Percentiles rank a stretch among this genome's conserved stretches.
These are phyloP conservation scores for Lichtheimia ornata DNA, from an alignment of 371 early-diverging fungal genomes.

Conservation along the genomic window DNA sequence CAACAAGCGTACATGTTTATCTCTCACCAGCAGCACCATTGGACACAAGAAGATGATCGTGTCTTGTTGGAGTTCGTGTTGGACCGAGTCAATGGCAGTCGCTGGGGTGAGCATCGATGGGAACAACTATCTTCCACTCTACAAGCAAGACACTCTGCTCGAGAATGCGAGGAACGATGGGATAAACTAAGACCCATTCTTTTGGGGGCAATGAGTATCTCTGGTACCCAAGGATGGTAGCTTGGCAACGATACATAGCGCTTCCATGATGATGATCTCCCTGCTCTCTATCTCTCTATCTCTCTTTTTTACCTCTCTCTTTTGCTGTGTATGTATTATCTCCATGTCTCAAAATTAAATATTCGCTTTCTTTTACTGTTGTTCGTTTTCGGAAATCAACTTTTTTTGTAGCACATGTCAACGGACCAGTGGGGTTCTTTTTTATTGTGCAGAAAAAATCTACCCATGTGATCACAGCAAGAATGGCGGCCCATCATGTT, in stretches of 20 bases:
- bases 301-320: no score
- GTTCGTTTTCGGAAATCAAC: no score
- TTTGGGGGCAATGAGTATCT: slow-evolving; percentile 8
- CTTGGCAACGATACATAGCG: not conserved
- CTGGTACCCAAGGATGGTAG: slow-evolving; percentile 12
- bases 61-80: slow-evolving; percentile 10
- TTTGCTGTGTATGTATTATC: no score
- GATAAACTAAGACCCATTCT: slow-evolving; percentile 6
- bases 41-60: slow-evolving; percentile 13
- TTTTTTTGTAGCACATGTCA: no score
- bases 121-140: slow-evolving; percentile 8
- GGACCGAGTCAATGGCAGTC: slow-evolving; percentile 6
- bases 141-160: slow-evolving; percentile 10
- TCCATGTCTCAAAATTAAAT: no score
- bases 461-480: no score
- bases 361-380: no score
- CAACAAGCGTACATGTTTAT: not conserved
- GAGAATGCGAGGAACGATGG: slow-evolving; percentile 16
- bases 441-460: no score
- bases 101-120: slow-evolving; percentile 11
- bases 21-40: slow-evolving; percentile 1
- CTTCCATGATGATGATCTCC: no score
- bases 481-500: no score
- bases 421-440: no score
- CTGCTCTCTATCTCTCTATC: no score